Percentiles rank a stretch among this genome's conserved stretches.
phyloP scores from a whole-genome alignment of 1,139 yeast genomes.

The Meyerozyma athensensis region DNA sequence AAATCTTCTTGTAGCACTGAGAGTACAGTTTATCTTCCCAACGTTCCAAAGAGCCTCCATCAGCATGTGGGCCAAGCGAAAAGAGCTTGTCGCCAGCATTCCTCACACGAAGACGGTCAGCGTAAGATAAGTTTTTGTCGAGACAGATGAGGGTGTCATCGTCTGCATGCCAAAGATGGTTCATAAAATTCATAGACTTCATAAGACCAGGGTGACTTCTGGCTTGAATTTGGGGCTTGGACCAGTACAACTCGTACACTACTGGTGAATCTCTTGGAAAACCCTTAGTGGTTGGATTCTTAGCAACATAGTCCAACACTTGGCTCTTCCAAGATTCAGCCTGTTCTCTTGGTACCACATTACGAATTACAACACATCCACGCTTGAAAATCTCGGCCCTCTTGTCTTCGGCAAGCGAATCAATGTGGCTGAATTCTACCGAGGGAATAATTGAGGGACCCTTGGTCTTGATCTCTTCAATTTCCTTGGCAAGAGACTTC shows the following conservation, averaged over 20 bases:
- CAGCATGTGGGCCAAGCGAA: slow-evolving; percentile 39
- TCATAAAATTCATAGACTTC: slow-evolving; percentile 24
- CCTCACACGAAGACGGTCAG: slow-evolving; percentile 38
- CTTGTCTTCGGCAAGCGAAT: slow-evolving; percentile 8
- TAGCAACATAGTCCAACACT: slow-evolving; percentile 5
- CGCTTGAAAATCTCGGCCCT: slow-evolving; percentile 12
- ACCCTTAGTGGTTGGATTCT: slow-evolving; percentile 8
- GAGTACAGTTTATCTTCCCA: slow-evolving; percentile 42
- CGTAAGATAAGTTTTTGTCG: slow-evolving; percentile 30
- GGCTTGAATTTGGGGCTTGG: slow-evolving; percentile 37
- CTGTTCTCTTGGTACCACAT: slow-evolving; percentile 21
- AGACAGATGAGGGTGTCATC: slow-evolving; percentile 22
- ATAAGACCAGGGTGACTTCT: slow-evolving; percentile 37
- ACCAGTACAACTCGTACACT: slow-evolving; percentile 29
- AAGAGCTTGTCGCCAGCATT: slow-evolving; percentile 32
- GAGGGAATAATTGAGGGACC: slow-evolving; percentile 19
- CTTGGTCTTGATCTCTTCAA: slow-evolving; percentile 13
- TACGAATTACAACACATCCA: slow-evolving; percentile 26
- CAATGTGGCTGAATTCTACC: slow-evolving; percentile 14
- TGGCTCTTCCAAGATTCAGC: slow-evolving; percentile 18
- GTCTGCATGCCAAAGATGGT: slow-evolving; percentile 30
- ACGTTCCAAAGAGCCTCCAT: slow-evolving; percentile 44
- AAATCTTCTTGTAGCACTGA: slow-evolving; percentile 32
- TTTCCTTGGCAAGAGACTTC: slow-evolving; percentile 16
- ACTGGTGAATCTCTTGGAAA: slow-evolving; percentile 5